Percentiles rank a stretch among this genome's conserved stretches.
Conservation (phyloP, 345 rosid genomes). For the Syzygium jambos region DNA sequence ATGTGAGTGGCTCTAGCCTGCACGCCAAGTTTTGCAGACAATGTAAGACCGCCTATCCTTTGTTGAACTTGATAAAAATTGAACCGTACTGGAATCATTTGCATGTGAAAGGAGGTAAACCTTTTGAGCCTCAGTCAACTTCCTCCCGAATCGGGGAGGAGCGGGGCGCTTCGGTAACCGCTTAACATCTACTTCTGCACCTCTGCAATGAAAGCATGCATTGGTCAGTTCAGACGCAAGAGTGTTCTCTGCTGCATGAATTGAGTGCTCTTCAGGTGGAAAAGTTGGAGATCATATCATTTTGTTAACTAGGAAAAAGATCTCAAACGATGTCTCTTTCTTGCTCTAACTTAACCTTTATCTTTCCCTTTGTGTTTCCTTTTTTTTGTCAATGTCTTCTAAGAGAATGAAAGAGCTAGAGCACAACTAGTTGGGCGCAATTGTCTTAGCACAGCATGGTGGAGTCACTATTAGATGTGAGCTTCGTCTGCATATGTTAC, state of each 20-base stretch:
- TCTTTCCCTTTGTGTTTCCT: not conserved
- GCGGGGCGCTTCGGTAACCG: conserved; percentile 85
- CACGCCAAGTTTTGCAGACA: conserved; percentile 5
- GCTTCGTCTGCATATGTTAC: not conserved
- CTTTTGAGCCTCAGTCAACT: conserved; percentile 88
- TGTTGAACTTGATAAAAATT: not conserved
- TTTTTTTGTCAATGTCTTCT: not conserved
- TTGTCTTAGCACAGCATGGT: not conserved
- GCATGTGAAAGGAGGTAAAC: conserved; percentile 1
- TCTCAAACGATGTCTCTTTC: not conserved
- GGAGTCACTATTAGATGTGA: not conserved
- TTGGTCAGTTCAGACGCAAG: not conserved
- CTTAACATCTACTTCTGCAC: conserved; percentile 83
- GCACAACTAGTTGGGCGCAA: not conserved
- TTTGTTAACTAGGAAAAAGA: not conserved
- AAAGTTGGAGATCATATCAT: not conserved
- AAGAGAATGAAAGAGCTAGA: not conserved
- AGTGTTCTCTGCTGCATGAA: not conserved
- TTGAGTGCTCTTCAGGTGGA: not conserved
- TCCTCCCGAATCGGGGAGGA: conserved; percentile 94
- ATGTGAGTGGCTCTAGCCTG: conserved; percentile 95
- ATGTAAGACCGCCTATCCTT: not conserved
- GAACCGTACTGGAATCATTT: not conserved
- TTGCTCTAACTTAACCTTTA: not conserved
- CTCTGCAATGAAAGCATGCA: conserved; percentile 31